Base-by-base conservation (phyloP, 768 basidiomycete genomes). In the Daedaleopsis nitida region DNA sequence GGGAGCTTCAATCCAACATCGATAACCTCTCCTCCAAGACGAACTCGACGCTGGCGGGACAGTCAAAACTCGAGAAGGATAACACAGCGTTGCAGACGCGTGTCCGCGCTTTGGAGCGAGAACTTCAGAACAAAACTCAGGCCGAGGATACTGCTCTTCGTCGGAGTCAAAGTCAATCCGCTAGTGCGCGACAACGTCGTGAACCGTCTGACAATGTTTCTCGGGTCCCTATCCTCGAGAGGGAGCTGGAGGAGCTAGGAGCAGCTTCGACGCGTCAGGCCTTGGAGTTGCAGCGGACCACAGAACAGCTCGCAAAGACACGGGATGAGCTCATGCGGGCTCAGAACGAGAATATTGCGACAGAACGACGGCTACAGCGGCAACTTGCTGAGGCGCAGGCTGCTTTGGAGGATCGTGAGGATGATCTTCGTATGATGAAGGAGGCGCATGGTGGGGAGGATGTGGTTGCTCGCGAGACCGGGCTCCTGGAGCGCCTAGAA, bases 401-500 rank as follows among this genome's bases (percentile, higher is more conserved):
- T 1, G 67, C 67, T 17, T 63, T 91, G 60, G 80, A 82, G 48
- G 83, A 82, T 65, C 85, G 80, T 66, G 83, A 86, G 34, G 84
- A 85, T 43, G 90, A 91, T 62, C 64, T 91, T 11, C 73, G 72
- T 19, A 79, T 76, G 45, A 57, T 84, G 47, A 76, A 69, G 67
- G 76, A 64, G 6, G 75, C 79, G 35, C 70, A 55, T 9, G 68
- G 73, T 23, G 83, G 76, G 2, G 60, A 54, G 23, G 68, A 71
- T 52, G 72, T 78, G 27, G 76, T 73, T 21, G 75, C 76, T 60
- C 76, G 89, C 53, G 90, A 91, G 69, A 80, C 81, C 24, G 85
- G 85, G 56, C 68, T 91, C 32, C 62, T 87, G 69, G 78, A 80
- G 71, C 78, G 90, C 64, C 84, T 92, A 32, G 88, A 91, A 47